These are phyloP conservation scores for Lactifluus volemus DNA, from an alignment of 768 basidiomycete genomes.

Conservation along the genomic window DNA sequence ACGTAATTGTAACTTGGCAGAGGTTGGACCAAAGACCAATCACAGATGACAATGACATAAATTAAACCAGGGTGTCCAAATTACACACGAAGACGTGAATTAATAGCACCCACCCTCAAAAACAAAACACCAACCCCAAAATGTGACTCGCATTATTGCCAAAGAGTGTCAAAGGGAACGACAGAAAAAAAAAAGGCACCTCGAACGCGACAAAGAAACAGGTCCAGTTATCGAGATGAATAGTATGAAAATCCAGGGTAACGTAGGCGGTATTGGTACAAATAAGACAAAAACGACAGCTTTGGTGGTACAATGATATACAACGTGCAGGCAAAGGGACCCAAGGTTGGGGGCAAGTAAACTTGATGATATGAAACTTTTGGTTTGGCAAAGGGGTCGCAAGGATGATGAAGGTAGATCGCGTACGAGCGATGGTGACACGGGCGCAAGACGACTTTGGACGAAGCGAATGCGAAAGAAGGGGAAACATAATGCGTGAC, in stretches of 20 bases:
- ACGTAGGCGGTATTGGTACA: conserved; percentile 18
- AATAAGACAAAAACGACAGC: conserved; percentile 12
- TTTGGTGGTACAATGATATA: conserved; percentile 18
- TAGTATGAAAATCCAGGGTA: conserved; percentile 18
- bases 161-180: conserved; percentile 3
- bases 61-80: neutral
- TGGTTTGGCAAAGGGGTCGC: conserved; percentile 8
- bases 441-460: conserved; percentile 11
- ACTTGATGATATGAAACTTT: conserved; percentile 13
- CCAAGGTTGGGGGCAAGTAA: conserved; percentile 4
- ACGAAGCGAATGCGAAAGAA: conserved; percentile 4
- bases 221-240: neutral
- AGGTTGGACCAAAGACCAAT: neutral
- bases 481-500: conserved; percentile 4
- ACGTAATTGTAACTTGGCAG: neutral
- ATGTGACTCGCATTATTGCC: conserved; percentile 13
- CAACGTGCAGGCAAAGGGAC: conserved; percentile 6
- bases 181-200: neutral
- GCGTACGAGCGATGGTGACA: conserved; percentile 14
- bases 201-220: neutral
- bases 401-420: neutral
- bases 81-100: neutral
- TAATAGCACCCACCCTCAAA: neutral
- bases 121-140: conserved; percentile 2
- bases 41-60: neutral